phyloP scores from a whole-genome alignment of 805 yeast species.

The Pichia kluyveri region DNA sequence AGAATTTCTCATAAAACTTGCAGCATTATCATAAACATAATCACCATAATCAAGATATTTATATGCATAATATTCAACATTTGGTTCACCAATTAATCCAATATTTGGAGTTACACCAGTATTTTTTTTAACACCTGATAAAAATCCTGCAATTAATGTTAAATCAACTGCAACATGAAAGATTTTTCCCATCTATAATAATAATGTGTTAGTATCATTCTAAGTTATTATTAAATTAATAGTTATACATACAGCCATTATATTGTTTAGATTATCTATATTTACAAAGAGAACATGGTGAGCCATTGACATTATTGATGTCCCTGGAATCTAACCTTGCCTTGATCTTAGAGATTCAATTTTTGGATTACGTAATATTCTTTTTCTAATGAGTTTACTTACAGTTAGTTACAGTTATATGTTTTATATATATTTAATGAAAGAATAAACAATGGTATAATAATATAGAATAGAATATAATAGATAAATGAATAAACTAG shows the following conservation, averaged over 20 bases:
- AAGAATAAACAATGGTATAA: no score
- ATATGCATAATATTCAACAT: slow-evolving; percentile 40
- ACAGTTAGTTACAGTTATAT: no score
- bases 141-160: slow-evolving; percentile 52
- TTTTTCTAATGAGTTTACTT: no score
- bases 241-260: not conserved
- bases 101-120: slow-evolving; percentile 60
- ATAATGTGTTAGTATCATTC: not conserved
- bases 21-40: slow-evolving; percentile 61
- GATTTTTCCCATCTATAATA: slow-evolving; percentile 32
- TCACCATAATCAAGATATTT: slow-evolving; percentile 85
- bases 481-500: slow-evolving; percentile 7
- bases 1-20: slow-evolving; percentile 62
- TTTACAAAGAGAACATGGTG: no score
- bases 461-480: no score
- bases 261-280: no score
- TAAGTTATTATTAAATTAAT: no score
- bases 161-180: slow-evolving; percentile 53
- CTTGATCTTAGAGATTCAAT: no score
- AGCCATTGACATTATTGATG: no score
- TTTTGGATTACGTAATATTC: no score
- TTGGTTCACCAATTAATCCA: slow-evolving; percentile 36
- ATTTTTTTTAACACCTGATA: slow-evolving; percentile 65
- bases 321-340: no score
- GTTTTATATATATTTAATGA: no score